Base-by-base conservation (phyloP, 1,139 yeast genomes). In the Scheffersomyces illinoinensis region DNA sequence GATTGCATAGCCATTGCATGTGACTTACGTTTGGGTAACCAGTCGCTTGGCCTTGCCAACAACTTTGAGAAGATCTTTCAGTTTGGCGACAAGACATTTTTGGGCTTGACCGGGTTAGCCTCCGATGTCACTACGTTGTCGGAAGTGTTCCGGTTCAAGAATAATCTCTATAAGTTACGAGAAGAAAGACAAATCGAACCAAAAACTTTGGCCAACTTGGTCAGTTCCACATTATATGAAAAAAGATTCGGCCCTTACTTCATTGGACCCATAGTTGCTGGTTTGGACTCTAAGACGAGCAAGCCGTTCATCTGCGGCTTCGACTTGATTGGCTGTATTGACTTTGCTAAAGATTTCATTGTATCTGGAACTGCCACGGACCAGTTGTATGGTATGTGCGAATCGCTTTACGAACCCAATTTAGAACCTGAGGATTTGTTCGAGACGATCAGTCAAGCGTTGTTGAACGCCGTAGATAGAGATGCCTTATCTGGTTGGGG, bases 401-500 rank as follows among this genome's bases (percentile, higher is more conserved):
- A 95, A 78, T 85, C 96, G n/a, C 82, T 96, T 61, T 95, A 92
- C 76, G 98, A 95, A 75, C 98, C 98, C 50, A 79, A 90, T 70
- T 82, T 95, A 68, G 98, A 87, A 74, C 95, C 99, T 5, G 99
- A 96, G 66, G 98, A 95, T 73, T 82, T 96, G 69, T 96, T 96
- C 73, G 99, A 96, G 75, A 93, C 98, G 53, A 90, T 93, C 67
- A 89, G 97, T 68, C 99, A 96, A 77, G 93, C 98, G 0, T 79
- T 96, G 63, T 82, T 95, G 77, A 93, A 91, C 74, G 98, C 98
- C 23, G 96, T 91, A 53, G 99, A 96, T 75, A 90, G 99, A 82
- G 99, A 96, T 77, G 97, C 98, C 6, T 83, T 96, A 64, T 89
- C 97, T 56, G 99, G 99, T 62, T 95, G 98, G 98, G 99, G 99